A percentile compares a stretch with the other conserved stretches of the same genome.
phyloP scores from a whole-genome alignment of 2,329 filamentous ascomycete genomes.

The Aspergillus neotritici region DNA sequence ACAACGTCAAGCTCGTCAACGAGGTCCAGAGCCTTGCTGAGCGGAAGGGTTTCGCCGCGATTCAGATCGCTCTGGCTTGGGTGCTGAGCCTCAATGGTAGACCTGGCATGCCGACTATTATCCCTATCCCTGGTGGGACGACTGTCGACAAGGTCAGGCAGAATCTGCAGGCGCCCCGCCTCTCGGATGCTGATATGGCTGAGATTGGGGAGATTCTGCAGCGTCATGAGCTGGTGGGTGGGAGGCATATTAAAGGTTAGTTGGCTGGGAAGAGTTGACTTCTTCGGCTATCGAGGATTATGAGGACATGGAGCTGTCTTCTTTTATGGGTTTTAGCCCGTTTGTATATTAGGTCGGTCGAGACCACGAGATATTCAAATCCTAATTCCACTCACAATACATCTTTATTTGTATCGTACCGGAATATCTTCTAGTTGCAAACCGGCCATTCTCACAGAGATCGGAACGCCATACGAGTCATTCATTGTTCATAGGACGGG shows the following conservation, averaged over 20 bases:
- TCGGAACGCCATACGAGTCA: no score
- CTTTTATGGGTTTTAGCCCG: no score
- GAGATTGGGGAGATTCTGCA: constrained; percentile 50
- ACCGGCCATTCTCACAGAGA: no score
- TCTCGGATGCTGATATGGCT: constrained; percentile 38
- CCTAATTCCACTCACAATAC: no score
- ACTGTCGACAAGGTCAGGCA: constrained; percentile 33
- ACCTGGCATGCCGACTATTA: constrained; percentile 40
- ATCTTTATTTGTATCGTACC: no score
- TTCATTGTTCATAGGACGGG: no score
- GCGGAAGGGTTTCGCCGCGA: constrained; percentile 40
- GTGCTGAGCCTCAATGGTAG: constrained; percentile 39
- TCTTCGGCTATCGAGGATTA: no score
- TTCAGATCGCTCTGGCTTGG: constrained; percentile 49
- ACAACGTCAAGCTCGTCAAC: constrained; percentile 47
- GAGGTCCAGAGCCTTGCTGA: constrained; percentile 42
- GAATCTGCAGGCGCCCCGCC: constrained; percentile 26
- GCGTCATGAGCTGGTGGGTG: constrained; percentile 36
- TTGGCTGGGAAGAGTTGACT: no score
- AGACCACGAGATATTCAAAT: no score
- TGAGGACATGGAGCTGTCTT: no score
- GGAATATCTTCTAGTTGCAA: no score
- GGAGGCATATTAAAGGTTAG: constrained; percentile 15
- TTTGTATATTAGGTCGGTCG: no score
- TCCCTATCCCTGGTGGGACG: constrained; percentile 35